Evolutionary conservation across 176 grass and related monocot species (phyloP).

Genomic region (Bothriochloa decipiens): DNA sequence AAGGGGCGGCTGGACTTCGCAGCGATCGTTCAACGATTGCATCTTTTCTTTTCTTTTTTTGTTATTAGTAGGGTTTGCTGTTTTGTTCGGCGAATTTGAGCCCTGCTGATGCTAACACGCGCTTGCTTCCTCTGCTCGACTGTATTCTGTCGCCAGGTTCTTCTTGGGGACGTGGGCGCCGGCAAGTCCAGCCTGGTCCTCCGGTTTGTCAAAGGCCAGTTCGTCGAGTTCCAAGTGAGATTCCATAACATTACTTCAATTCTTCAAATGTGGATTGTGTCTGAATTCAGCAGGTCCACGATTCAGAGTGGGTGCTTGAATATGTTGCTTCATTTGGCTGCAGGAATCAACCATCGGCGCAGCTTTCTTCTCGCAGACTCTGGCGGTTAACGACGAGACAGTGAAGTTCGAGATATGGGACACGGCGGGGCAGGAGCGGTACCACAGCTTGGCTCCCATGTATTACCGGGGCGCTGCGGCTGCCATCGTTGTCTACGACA

Average conservation of each 20-base stretch:
- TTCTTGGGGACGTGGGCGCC: constrained; percentile 88
- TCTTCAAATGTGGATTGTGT: background rate
- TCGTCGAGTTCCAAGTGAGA: constrained; percentile 94
- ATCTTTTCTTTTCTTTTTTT: background rate
- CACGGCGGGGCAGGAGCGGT: constrained; percentile 90
- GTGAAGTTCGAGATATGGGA: constrained; percentile 99
- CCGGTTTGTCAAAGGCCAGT: constrained; percentile 97
- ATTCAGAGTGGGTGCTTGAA: constrained; percentile 7
- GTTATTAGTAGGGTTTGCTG: constrained; percentile 7
- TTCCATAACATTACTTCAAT: background rate
- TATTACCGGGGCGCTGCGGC: constrained; percentile 87
- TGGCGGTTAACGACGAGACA: constrained; percentile 71
- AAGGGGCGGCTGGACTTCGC: background rate
- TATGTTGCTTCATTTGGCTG: background rate
- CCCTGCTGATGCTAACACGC: background rate
- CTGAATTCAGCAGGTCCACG: background rate
- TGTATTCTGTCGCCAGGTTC: constrained; percentile 57
- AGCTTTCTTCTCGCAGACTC: constrained; percentile 91
- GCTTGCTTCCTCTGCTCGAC: background rate
- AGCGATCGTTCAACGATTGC: background rate
- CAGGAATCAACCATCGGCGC: constrained; percentile 94
- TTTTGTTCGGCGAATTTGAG: background rate
- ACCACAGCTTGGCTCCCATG: constrained; percentile 95
- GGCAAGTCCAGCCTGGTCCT: constrained; percentile 95
- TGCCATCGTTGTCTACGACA: constrained; percentile 83